Evolutionary conservation across 306 rosid genomes (phyloP), one percentile per base, ranked within the genome.

Genomic region (Vigna unguiculata): DNA sequence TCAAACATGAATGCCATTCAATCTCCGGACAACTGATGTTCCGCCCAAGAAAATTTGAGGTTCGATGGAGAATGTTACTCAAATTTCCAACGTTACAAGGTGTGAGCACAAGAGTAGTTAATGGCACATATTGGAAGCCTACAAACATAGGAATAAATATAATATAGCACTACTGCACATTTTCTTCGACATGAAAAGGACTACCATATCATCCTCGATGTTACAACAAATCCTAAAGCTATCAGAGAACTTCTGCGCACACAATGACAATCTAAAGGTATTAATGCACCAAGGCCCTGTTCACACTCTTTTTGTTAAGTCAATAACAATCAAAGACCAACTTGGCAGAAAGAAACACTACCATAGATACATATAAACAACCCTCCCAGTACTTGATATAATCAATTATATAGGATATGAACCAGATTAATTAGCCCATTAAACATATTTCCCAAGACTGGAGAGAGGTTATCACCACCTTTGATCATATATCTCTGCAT

Each of bases 171-270:
- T 72, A 36, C 32, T 49, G 70, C 58, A 22, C 25, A 57, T 46
- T 80, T 52, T 59, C 59, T 66, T 81, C 34, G 68, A 75, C 61
- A 65, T 43, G 53, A 69, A 75, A 68, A 74, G 80, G 63, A 52
- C 81, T 40, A 76, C 82, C 76, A 79, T 81, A 86, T 89, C 91
- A 74, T 86, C 82, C 94, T 89, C 82, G 88, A 78, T 70, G 72
- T 65, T 81, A 80, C 89, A 85, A 71, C 88, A 86, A 86, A 84
- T 88, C 89, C 82, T 82, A 77, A 74, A 76, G 80, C 87, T 54
- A 78, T 60, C 86, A 43, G 60, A 71, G 74, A 53, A 21, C 16
- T 75, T 45, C 61, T 38, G 80, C 80, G 76, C 76, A 81, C 80
- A 71, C 80, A 81, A 76, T 19, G 78, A 85, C 78, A 85, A 61